phyloP scores from a whole-genome alignment of 331 rosid genomes.

The Quercus lobata region DNA sequence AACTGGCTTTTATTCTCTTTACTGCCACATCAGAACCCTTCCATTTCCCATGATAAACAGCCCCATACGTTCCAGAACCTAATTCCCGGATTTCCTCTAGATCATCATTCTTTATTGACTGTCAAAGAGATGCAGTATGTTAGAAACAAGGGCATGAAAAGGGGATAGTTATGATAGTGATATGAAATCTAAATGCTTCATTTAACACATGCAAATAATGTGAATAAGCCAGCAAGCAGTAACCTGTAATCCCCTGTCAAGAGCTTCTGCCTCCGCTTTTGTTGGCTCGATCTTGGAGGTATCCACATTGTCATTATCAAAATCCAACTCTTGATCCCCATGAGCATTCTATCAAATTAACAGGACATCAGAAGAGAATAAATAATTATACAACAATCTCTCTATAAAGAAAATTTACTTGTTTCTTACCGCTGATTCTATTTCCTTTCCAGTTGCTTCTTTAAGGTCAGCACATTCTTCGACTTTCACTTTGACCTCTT shows the following conservation, averaged over 20 bases:
- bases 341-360: conserved; percentile 53
- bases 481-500: conserved; percentile 46
- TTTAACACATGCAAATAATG: background rate
- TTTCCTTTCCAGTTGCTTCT: conserved; percentile 51
- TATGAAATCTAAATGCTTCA: background rate
- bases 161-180: background rate
- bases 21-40: conserved; percentile 97
- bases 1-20: conserved; percentile 95
- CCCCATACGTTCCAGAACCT: conserved; percentile 97
- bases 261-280: conserved; percentile 93
- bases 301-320: conserved; percentile 57
- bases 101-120: conserved; percentile 94
- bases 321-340: conserved; percentile 62
- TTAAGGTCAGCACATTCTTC: conserved; percentile 33
- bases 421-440: conserved; percentile 56
- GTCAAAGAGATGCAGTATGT: conserved; percentile 22
- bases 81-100: conserved; percentile 96
- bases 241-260: conserved; percentile 96
- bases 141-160: conserved; percentile 17
- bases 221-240: conserved; percentile 19
- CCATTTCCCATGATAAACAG: conserved; percentile 99
- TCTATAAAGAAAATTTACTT: background rate
- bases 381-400: conserved; percentile 6
- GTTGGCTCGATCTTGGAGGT: conserved; percentile 85
- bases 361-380: conserved; percentile 20